Evolutionary conservation across 495 filamentous ascomycete genomes (phyloP).

Genomic region (Podospora pseudoanserina): DNA sequence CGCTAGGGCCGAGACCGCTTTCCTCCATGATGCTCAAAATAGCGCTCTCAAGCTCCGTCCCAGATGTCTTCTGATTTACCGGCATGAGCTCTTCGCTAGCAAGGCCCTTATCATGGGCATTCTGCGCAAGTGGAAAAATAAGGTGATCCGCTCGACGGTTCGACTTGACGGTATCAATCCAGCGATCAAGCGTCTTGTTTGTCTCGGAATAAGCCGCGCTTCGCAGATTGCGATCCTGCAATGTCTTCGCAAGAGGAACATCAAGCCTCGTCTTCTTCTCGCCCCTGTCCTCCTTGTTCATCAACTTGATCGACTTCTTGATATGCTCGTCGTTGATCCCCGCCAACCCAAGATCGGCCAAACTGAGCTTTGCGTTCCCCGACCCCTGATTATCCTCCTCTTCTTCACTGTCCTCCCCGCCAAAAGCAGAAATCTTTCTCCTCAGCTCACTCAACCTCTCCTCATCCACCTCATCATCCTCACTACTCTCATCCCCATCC

Average conservation of each 20-base stretch:
- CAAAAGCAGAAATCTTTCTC: constrained; percentile 66
- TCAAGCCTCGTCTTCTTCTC: constrained; percentile 67
- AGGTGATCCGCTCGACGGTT: constrained; percentile 91
- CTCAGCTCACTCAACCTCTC: constrained; percentile 62
- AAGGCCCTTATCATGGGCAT: constrained; percentile 51
- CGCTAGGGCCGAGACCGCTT: constrained; percentile 63
- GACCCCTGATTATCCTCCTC: constrained; percentile 34
- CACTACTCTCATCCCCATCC: constrained; percentile 45
- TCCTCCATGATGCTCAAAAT: constrained; percentile 86
- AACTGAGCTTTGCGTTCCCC: constrained; percentile 67
- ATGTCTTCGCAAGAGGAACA: constrained; percentile 80
- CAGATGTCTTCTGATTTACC: constrained; percentile 53
- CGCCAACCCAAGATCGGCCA: constrained; percentile 68
- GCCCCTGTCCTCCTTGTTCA: constrained; percentile 51
- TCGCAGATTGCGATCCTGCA: constrained; percentile 86
- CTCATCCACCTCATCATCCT: constrained; percentile 55
- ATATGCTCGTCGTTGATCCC: constrained; percentile 70
- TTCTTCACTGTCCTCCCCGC: constrained; percentile 31
- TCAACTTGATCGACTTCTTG: constrained; percentile 74
- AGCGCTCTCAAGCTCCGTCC: constrained; percentile 76
- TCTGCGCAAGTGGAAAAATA: constrained; percentile 81
- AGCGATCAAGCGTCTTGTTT: constrained; percentile 82
- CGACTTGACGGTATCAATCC: constrained; percentile 91
- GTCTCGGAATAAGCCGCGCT: constrained; percentile 82
- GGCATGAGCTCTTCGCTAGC: constrained; percentile 52